These are phyloP conservation scores for Nepenthes mirabilis DNA, from an alignment of 148 eudicot species.

Conservation along the genomic window DNA sequence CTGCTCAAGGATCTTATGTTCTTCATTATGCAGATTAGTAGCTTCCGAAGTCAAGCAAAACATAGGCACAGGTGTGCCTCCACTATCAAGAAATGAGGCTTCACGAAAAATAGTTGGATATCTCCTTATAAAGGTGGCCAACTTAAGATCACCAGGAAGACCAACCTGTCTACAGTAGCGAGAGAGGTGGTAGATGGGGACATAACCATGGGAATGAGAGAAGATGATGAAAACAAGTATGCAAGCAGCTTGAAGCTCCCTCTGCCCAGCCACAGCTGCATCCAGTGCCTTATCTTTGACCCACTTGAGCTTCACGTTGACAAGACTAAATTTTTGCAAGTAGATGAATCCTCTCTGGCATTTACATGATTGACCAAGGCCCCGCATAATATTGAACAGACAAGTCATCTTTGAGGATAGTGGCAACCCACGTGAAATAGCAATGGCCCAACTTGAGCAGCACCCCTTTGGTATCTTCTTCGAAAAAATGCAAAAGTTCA, in stretches of 20 bases:
- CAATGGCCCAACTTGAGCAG: no score
- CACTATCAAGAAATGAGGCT: constrained; percentile 44
- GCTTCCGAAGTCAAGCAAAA: constrained; percentile 54
- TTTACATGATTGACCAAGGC: background rate
- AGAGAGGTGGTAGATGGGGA: constrained; percentile 55
- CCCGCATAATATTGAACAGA: no score
- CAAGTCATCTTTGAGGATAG: no score
- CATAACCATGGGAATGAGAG: constrained; percentile 25
- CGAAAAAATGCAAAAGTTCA: no score
- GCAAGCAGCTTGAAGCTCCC: constrained; percentile 54
- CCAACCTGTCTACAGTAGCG: constrained; percentile 47
- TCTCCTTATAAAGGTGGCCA: constrained; percentile 60
- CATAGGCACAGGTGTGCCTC: constrained; percentile 73
- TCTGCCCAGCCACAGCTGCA: constrained; percentile 43
- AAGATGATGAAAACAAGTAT: constrained; percentile 44
- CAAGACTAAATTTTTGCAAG: constrained; percentile 46
- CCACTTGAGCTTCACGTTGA: constrained; percentile 81
- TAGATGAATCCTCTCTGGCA: constrained; percentile 5
- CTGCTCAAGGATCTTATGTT: constrained; percentile 18
- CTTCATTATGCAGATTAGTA: constrained; percentile 27
- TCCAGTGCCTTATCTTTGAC: constrained; percentile 69
- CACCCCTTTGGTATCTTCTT: no score
- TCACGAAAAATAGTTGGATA: constrained; percentile 75
- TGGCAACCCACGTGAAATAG: no score
- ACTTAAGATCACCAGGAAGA: constrained; percentile 47